These are phyloP conservation scores for Pseudopyricularia cyperi DNA, from an alignment of 2,329 filamentous ascomycete species.

Conservation along the genomic window DNA sequence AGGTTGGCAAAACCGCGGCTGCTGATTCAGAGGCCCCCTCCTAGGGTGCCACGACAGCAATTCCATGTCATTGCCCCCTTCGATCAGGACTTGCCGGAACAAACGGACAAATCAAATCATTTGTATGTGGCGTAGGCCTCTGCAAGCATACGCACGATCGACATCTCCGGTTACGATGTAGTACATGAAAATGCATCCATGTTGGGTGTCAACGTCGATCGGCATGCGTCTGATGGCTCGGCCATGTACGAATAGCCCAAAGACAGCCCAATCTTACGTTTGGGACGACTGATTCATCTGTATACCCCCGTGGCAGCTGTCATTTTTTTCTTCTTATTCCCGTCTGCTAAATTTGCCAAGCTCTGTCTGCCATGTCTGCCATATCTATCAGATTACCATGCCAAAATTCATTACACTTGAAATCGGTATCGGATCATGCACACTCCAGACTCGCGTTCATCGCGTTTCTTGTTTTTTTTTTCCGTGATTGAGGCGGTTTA, in stretches of 20 bases:
- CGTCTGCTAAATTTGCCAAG: no score
- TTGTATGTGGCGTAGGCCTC: neutral
- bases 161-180: neutral
- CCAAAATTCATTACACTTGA: neutral
- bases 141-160: neutral
- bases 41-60: neutral
- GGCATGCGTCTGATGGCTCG: neutral
- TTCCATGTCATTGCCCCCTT: neutral
- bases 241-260: neutral
- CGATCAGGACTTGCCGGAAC: neutral
- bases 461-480: neutral
- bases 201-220: neutral
- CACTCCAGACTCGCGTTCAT: neutral
- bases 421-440: neutral
- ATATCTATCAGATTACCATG: no score
- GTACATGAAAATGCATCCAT: neutral
- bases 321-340: neutral
- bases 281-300: no score
- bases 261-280: neutral
- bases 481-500: slow-evolving; percentile 31
- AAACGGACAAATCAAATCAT: neutral
- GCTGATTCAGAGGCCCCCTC: neutral
- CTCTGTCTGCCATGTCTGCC: no score
- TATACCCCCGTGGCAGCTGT: neutral
- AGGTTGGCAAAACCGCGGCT: neutral